These are phyloP conservation scores for Phyllosticta paracitricarpa DNA, from an alignment of 2,329 filamentous ascomycete species.

Conservation along the genomic window DNA sequence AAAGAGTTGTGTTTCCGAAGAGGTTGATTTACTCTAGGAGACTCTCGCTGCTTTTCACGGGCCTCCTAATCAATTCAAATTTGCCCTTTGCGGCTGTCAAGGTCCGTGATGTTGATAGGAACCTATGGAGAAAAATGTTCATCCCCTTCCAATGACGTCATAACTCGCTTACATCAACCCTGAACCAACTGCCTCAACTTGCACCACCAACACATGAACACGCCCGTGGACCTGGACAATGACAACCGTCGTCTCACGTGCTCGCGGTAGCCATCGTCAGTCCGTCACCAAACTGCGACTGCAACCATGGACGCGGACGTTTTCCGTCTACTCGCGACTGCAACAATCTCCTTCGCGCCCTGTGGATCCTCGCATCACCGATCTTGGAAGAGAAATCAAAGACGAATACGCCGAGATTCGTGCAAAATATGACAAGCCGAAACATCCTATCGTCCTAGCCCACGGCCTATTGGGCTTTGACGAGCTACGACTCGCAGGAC, in stretches of 20 bases:
- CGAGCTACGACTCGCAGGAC: constrained; percentile 46
- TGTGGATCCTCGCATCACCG: constrained; percentile 41
- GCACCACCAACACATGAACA: not conserved
- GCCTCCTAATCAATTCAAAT: no score
- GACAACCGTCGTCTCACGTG: not conserved
- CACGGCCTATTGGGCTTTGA: constrained; percentile 59
- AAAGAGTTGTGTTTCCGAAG: no score
- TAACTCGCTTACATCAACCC: not conserved
- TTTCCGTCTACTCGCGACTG: constrained; percentile 14
- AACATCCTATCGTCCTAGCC: constrained; percentile 51
- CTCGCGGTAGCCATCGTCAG: not conserved
- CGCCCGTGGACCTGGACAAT: not conserved
- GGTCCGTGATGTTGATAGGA: no score
- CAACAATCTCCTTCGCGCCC: constrained; percentile 17
- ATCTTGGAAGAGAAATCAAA: constrained; percentile 43
- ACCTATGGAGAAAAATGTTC: no score
- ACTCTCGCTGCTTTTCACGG: no score
- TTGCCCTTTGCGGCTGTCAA: no score
- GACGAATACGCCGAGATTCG: constrained; percentile 53
- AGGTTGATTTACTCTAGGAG: no score
- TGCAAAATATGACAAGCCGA: constrained; percentile 40
- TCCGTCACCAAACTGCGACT: constrained; percentile 13
- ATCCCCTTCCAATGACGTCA: not conserved
- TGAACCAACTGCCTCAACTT: not conserved
- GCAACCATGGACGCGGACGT: not conserved